phyloP scores from a whole-genome alignment of 768 basidiomycete species.

The Auricularia sp. region DNA sequence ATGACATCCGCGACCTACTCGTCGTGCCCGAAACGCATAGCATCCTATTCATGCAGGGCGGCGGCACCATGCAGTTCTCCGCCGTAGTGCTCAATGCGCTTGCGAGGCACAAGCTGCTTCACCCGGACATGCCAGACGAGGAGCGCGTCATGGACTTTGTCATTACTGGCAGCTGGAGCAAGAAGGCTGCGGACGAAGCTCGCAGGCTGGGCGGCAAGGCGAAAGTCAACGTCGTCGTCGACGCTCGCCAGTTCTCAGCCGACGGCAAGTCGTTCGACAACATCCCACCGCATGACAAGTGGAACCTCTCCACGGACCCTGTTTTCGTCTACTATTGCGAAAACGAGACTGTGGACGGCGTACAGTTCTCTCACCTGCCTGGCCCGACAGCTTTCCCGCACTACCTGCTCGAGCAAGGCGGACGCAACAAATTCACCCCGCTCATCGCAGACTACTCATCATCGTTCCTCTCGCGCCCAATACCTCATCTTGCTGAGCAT shows the following conservation, averaged over 20 bases:
- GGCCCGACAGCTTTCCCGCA: constrained; percentile 70
- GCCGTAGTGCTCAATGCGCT: constrained; percentile 87
- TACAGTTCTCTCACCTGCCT: constrained; percentile 61
- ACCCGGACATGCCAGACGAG: constrained; percentile 45
- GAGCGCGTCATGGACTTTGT: constrained; percentile 76
- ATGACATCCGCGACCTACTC: constrained; percentile 65
- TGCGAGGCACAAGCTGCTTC: constrained; percentile 68
- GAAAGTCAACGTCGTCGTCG: constrained; percentile 59
- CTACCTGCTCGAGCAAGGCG: constrained; percentile 47
- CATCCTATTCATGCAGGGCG: constrained; percentile 91
- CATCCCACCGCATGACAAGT: constrained; percentile 65
- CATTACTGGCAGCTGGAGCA: constrained; percentile 88
- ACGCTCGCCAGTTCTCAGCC: constrained; percentile 50
- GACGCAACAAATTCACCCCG: constrained; percentile 42
- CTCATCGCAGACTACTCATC: constrained; percentile 94
- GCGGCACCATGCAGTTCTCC: constrained; percentile 86
- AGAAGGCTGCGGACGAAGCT: constrained; percentile 78
- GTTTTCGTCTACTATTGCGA: constrained; percentile 97
- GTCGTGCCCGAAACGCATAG: constrained; percentile 73
- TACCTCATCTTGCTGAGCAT: constrained; percentile 78
- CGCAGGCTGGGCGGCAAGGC: constrained; percentile 50
- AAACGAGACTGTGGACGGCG: constrained; percentile 96
- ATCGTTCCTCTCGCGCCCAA: constrained; percentile 92
- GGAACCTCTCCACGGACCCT: constrained; percentile 68
- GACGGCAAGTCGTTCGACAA: constrained; percentile 67